Percentiles rank a stretch among this genome's conserved stretches.
phyloP scores from a whole-genome alignment of 2,329 filamentous ascomycete genomes.

The Rutstroemia sp. region DNA sequence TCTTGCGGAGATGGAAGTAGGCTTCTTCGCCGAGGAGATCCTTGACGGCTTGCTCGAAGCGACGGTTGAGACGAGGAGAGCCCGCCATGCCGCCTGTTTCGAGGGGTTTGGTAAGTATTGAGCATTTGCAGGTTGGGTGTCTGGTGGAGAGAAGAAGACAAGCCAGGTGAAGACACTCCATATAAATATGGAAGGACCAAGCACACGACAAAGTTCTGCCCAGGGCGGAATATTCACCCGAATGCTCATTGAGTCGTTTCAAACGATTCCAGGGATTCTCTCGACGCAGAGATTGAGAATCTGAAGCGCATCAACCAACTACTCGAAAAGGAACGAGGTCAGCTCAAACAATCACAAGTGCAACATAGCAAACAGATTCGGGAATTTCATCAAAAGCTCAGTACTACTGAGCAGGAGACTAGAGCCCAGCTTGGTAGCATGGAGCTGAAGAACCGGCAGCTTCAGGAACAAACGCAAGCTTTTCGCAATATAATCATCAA shows the following conservation, averaged over 20 bases:
- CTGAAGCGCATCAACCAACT: not conserved
- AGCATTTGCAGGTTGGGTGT: not conserved
- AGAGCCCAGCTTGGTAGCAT: not conserved
- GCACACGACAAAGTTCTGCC: not conserved
- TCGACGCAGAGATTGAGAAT: not conserved
- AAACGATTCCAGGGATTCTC: not conserved
- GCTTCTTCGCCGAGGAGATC: slow-evolving; percentile 22
- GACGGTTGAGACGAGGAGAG: slow-evolving; percentile 22
- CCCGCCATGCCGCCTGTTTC: slow-evolving; percentile 23
- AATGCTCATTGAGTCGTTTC: not conserved
- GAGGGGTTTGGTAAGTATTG: not conserved
- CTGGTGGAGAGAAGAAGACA: not conserved
- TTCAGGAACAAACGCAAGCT: not conserved
- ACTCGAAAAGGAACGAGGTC: not conserved
- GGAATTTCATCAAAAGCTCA: not conserved
- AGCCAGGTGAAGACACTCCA: slow-evolving; percentile 1
- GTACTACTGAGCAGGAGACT: not conserved
- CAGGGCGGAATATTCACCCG: not conserved
- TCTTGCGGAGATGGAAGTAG: slow-evolving; percentile 26
- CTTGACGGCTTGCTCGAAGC: slow-evolving; percentile 22
- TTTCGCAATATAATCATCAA: slow-evolving; percentile 6
- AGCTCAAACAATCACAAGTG: not conserved
- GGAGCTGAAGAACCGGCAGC: not conserved
- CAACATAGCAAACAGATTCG: not conserved
- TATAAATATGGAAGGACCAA: not conserved